Conservation (phyloP, 371 early-diverging fungal species). For the Rhizopus arrhizus region DNA sequence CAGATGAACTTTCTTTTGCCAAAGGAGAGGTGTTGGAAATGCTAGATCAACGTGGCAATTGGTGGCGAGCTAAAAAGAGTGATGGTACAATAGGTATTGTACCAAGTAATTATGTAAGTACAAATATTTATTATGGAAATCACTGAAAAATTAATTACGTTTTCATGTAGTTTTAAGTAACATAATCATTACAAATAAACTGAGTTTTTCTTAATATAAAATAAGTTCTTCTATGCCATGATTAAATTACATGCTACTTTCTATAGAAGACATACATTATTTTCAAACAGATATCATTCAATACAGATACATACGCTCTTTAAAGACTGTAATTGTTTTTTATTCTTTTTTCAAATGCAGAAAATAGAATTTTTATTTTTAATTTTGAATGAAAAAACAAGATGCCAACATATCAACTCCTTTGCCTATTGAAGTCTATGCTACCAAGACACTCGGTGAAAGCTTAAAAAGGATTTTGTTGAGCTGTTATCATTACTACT, state of each 20-base stretch:
- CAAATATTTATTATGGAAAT: too few relatives aligned
- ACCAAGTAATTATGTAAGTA: conserved; percentile 83
- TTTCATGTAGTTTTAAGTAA: too few relatives aligned
- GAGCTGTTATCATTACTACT: conserved; percentile 3
- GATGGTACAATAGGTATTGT: conserved; percentile 89
- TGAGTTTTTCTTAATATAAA: too few relatives aligned
- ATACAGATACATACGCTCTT: too few relatives aligned
- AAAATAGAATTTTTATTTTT: conserved; percentile 1
- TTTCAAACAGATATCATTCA: too few relatives aligned
- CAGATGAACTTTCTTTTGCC: conserved; percentile 83
- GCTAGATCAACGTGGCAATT: conserved; percentile 87
- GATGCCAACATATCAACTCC: conserved; percentile 1
- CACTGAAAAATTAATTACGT: too few relatives aligned
- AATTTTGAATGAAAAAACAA: conserved; percentile 4
- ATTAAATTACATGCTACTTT: too few relatives aligned
- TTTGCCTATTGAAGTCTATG: conserved; percentile 14
- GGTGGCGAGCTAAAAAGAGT: conserved; percentile 91
- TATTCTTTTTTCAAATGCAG: too few relatives aligned
- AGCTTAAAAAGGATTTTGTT: background rate
- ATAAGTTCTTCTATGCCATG: too few relatives aligned
- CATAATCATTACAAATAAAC: too few relatives aligned
- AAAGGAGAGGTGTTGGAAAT: conserved; percentile 87
- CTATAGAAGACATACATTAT: too few relatives aligned
- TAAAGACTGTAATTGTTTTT: too few relatives aligned
- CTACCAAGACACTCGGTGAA: background rate